Base-by-base conservation (phyloP, 768 basidiomycete species). In the Pisolithus tinctorius region DNA sequence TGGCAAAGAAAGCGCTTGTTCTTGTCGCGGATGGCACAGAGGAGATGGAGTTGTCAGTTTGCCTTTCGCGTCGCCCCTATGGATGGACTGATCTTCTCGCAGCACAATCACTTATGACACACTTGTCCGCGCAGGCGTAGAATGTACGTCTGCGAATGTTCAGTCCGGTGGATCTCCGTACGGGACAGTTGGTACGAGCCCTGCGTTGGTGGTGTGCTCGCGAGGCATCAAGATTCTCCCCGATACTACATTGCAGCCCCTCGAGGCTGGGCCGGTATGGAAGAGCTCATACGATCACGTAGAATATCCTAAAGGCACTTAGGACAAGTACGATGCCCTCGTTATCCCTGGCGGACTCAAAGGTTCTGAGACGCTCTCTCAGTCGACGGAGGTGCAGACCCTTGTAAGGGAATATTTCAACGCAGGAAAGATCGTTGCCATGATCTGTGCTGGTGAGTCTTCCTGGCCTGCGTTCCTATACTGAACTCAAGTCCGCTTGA, bases 11-110 rank as follows among this genome's bases (percentile, higher is more conserved):
- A 30, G 89, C 85, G 6, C 71, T 89, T 20, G 74, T 92, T 44
- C 71, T 92, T 23, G 78, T 92, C 26, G 84, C 88, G 16, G 78
- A 90, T 61, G 89, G 89, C 11, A 90, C 89, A 1, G 89, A 92
- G 63, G 89, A 92, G 69, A 90, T 89, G 83, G 88, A 90, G 67
- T 91, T 90, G 88, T 87, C 60, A 58, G 82, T 50, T 61, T n/a
- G 23, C 6, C 31, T 45, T 50, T 45, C 23, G 39, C 42, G 9
- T 17, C 37, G 27, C 30, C 55, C 25, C 49, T 51, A 42, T 29
- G 29, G 8, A 2, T 13, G 17, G 38, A 25, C 31, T 30, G 2
- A 6, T 4, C 50, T 29, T 34, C 25, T 40, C 34, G 17, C 61
- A 91, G 88, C 59, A 88, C 87, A 8, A 83, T 91, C 68, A 76